Percentiles rank a stretch among this genome's conserved stretches.
Conservation (phyloP, 1,139 yeast species). For the Debaryomycetaceae sp. region DNA sequence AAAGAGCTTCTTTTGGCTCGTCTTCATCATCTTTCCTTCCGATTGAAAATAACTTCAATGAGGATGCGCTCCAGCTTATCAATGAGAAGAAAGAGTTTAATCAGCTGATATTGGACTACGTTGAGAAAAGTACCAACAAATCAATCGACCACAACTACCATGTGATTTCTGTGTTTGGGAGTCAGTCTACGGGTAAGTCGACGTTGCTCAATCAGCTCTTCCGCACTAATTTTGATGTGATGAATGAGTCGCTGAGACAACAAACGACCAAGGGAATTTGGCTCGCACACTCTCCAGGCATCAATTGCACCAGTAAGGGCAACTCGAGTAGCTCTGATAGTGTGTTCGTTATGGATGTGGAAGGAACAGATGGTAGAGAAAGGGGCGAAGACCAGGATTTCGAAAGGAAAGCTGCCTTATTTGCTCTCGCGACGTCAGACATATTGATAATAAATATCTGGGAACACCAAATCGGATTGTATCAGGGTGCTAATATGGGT, state of each 20-base stretch:
- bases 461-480: constrained; percentile 96
- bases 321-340: constrained; percentile 25
- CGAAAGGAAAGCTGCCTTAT: constrained; percentile 92
- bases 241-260: constrained; percentile 79
- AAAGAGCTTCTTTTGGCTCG: constrained; percentile 2
- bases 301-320: constrained; percentile 22
- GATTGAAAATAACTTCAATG: constrained; percentile 25
- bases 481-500: constrained; percentile 98
- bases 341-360: constrained; percentile 90
- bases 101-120: constrained; percentile 29
- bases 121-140: constrained; percentile 30
- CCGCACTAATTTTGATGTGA: constrained; percentile 85
- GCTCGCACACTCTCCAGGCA: constrained; percentile 66
- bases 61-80: constrained; percentile 68
- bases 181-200: constrained; percentile 95
- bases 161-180: constrained; percentile 92
- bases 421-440: constrained; percentile 91
- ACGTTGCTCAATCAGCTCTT: constrained; percentile 82
- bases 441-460: constrained; percentile 88
- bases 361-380: constrained; percentile 97
- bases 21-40: constrained; percentile 44
- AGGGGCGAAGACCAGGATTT: constrained; percentile 98
- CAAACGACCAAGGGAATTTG: constrained; percentile 96
- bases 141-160: constrained; percentile 72
- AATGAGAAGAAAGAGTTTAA: constrained; percentile 74